Base-by-base conservation (phyloP, 2,329 filamentous ascomycete genomes). In the Sporothrix protearum region DNA sequence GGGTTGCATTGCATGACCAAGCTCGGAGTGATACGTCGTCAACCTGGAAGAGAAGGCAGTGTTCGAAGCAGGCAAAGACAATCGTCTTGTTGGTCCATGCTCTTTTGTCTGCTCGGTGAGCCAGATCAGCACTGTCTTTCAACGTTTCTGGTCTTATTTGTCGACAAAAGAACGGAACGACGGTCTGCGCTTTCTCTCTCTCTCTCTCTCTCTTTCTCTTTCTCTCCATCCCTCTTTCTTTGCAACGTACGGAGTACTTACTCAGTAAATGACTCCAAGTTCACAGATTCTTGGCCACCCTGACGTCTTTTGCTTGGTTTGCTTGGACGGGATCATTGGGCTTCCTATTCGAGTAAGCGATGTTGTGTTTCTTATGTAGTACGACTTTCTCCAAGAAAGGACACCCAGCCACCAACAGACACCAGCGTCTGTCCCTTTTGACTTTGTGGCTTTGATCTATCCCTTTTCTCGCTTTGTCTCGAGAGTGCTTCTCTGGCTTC, bases 271-370 rank as follows among this genome's bases (percentile, higher is more conserved):
- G n/a, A n/a, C 55, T 59, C 30, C 51, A 55, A 55, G 4, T 19
- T 28, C 9, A 30, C n/a, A 3, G 9, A 8, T 8, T 30, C 16
- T 22, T 47, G 42, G 14, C 16, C 55, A n/a, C 16, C 55, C 19
- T 39, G 59, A 14, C 59, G 22, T 16, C n/a, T n/a, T 61, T 57
- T 33, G 9, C 25, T 36, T 39, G 33, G 33, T 16, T 9, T 61
- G 57, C 19, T 61, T 61, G 30, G 30, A n/a, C 33, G 25, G 12
- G 2, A 28, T 39, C n/a, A 10, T 28, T 63, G 59, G 36, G 67
- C 67, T 69, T 69, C 67, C 67, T 69, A 30, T 69, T 69, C 67
- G 12, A 69, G 67, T 57, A 57, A 45, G 61, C 16, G 10, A 45
- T 6, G 10, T 63, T 49, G 22, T 53, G 9, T 22, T 7, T 33